These are phyloP conservation scores for Lecanoromycetidae sp. DNA, from an alignment of 2,329 filamentous ascomycete species.

Conservation along the genomic window DNA sequence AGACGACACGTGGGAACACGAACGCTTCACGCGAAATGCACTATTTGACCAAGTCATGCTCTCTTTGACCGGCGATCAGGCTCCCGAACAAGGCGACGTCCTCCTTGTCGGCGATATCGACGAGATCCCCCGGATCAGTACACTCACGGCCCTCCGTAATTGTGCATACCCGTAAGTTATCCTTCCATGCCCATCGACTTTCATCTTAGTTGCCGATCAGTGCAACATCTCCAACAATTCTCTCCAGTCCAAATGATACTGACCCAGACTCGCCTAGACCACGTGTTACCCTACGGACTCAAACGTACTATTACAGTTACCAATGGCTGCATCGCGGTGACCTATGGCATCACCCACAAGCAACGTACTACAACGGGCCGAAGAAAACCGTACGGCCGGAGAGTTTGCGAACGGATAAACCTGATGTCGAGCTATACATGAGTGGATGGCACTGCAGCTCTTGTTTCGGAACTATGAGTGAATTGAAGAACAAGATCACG, in stretches of 20 bases:
- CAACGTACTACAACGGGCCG: constrained; percentile 5
- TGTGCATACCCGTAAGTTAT: constrained; percentile 13
- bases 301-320: constrained; percentile 16
- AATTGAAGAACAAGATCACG: constrained; percentile 11
- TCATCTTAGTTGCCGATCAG: no score
- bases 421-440: constrained; percentile 6
- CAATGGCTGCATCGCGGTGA: constrained; percentile 12
- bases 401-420: constrained; percentile 3
- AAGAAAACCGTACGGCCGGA: constrained; percentile 8
- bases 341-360: constrained; percentile 13
- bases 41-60: constrained; percentile 8
- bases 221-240: no score
- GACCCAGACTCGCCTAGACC: no score
- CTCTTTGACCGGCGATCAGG: constrained; percentile 6
- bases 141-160: constrained; percentile 11
- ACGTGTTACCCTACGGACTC: constrained; percentile 7
- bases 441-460: constrained; percentile 10
- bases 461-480: constrained; percentile 10
- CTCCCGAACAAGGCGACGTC: constrained; percentile 11
- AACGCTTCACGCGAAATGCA: constrained; percentile 9
- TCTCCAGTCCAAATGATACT: no score
- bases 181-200: no score
- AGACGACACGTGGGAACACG: constrained; percentile 12
- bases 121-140: constrained; percentile 15
- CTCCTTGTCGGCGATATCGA: constrained; percentile 11